phyloP scores from a whole-genome alignment of 441 rosid genomes.

The Erodium moschatum region DNA sequence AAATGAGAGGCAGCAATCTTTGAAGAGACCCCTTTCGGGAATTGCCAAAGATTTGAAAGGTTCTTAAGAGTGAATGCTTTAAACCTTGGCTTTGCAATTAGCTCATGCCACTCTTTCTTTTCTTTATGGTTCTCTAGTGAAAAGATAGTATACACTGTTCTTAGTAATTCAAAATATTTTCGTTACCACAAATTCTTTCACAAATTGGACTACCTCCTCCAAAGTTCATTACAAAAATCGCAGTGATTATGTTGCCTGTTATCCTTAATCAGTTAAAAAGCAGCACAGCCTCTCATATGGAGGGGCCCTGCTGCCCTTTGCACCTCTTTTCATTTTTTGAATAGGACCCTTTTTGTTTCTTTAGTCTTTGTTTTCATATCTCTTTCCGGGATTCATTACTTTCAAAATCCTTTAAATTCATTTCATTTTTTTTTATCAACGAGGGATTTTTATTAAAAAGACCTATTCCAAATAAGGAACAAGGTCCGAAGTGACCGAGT shows the following conservation, averaged over 20 bases:
- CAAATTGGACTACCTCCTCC: constrained; percentile 3
- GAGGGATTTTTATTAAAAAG: too few species aligned
- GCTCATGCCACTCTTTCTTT: constrained; percentile 1
- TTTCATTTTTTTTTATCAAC: too few species aligned
- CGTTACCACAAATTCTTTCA: not conserved
- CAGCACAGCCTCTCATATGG: constrained; percentile 17
- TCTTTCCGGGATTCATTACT: not conserved
- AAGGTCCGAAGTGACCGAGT: too few species aligned
- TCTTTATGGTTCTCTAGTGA: not conserved
- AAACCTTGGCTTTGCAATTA: not conserved
- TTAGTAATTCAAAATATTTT: not conserved
- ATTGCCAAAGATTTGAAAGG: constrained; percentile 29
- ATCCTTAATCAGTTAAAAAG: not conserved
- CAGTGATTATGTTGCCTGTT: constrained; percentile 19
- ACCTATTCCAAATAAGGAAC: too few species aligned
- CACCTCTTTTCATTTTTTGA: constrained; percentile 1
- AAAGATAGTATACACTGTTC: not conserved
- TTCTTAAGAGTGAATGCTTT: constrained; percentile 1
- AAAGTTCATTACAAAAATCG: constrained; percentile 9
- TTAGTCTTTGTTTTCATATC: not conserved
- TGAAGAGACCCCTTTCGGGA: constrained; percentile 23
- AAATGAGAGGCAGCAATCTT: constrained; percentile 19
- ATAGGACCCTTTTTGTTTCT: constrained; percentile 8
- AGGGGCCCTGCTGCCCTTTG: constrained; percentile 10
- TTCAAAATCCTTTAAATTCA: not conserved